Evolutionary conservation across 805 yeast species (phyloP).

Genomic region (Candida succiphila): DNA sequence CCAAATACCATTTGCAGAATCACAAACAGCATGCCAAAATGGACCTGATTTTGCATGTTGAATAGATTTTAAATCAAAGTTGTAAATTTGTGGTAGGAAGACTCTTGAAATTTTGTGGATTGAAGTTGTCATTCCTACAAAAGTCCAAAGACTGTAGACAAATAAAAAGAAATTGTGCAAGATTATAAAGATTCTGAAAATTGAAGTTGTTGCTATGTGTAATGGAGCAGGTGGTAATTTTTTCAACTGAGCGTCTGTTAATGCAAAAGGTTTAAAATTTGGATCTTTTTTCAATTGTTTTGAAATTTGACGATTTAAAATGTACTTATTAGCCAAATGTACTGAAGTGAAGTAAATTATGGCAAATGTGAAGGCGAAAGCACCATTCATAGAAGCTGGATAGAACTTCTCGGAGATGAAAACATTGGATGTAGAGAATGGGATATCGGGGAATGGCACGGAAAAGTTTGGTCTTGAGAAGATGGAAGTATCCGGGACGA

Average conservation of each 20-base stretch:
- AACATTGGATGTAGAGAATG: constrained; percentile 10
- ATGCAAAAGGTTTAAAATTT: constrained; percentile 10
- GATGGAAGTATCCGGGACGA: constrained; percentile 15
- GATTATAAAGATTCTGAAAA: constrained; percentile 46
- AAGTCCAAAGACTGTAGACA: constrained; percentile 63
- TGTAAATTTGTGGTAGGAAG: constrained; percentile 18
- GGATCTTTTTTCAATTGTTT: constrained; percentile 18
- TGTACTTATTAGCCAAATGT: constrained; percentile 39
- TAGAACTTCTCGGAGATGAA: constrained; percentile 24
- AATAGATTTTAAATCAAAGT: constrained; percentile 2
- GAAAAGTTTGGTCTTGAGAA: constrained; percentile 16
- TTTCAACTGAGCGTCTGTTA: constrained; percentile 14
- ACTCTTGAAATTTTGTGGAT: constrained; percentile 31
- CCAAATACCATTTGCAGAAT: constrained; percentile 51
- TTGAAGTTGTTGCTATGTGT: constrained; percentile 29
- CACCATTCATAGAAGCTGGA: constrained; percentile 32
- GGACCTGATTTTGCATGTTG: constrained; percentile 22
- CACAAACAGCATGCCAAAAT: constrained; percentile 56
- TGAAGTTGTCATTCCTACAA: constrained; percentile 50
- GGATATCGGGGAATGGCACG: constrained; percentile 17
- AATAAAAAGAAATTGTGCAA: constrained; percentile 54
- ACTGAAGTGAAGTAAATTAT: constrained; percentile 47
- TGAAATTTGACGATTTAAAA: constrained; percentile 34
- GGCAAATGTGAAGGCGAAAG: constrained; percentile 50
- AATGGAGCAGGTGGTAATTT: constrained; percentile 45